Evolutionary conservation across 2,329 filamentous ascomycete species (phyloP), one percentile per base, ranked within the genome.

Genomic region (Aspergillus vadensis): DNA sequence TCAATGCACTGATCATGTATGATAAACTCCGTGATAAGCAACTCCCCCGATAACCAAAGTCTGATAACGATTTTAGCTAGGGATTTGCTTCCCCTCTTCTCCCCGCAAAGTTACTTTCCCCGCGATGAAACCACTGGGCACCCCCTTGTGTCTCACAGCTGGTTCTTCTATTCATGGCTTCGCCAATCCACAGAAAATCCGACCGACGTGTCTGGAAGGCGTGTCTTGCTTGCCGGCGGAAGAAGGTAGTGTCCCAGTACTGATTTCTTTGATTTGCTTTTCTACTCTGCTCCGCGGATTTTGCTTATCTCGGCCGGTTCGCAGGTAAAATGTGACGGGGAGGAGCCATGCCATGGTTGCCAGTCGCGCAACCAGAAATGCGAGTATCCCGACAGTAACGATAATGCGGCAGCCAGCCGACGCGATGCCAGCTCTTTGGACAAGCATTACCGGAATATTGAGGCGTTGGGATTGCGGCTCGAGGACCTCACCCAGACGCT

Each of bases 241-340:
- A 43, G 7, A 43, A 43, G 17, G 39, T 43, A 43, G 5, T 10
- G 17, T 19, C n/a, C 7, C 10, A 19, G 9, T 19, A 19, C 17
- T n/a, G 0, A 19, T 4, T 7, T 14, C 6, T 7, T 17, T 10
- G 5, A 19, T 36, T 14, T 14, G n/a, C 5, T 0, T 12, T 14
- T 36, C 10, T 6, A 1, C 10, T 1, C 12, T 14, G 32, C 32
- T 36, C 12, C 4, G 12, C 12, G 5, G 10, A 32, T 5, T 14
- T 2, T 14, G 32, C 32, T 36, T 9, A 43, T 8, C 17, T n/a
- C 2, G n/a, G 19, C 39, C 7, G 9, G 7, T 5, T 43, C n/a
- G 6, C 15, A 56, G 54, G 47, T 56, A 9, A 56, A 56, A 47
- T 56, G 54, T 17, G 54, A 48, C 41, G 27, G 41, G 7, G 41